Evolutionary conservation across 306 rosid species (phyloP), one percentile per base, ranked within the genome.

Genomic region (Cucurbita pepo): DNA sequence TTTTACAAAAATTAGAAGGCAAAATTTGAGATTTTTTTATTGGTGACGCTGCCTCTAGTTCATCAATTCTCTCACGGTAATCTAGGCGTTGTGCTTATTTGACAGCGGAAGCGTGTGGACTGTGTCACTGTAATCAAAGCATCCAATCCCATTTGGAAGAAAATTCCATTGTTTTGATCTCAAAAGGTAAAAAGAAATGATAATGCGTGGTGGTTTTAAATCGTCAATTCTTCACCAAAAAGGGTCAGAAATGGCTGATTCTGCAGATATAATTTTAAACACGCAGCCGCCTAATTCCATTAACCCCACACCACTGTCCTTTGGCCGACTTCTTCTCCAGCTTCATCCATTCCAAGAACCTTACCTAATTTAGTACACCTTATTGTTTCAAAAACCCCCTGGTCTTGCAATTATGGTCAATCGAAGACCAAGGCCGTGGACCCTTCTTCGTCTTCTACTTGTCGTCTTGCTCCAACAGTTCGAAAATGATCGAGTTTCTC

Each of bases 21-120:
- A 14, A 45, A 5, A 50, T 14, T 50, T 7, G 15, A 14, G 54
- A 11, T 5, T 22, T 64, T 64, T 64, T 64, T 7, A 64, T 41
- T 38, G 51, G 48, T 63, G 69, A 63, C 9, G 15, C 2, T 11
- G 18, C 19, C 3, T 19, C 22, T 22, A 18, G 1, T 67, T 67
- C 41, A 67, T 15, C 56, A 22, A 51, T 48, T 13, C 22, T 13
- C 22, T 48, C 22, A 14, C 57, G 22, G 13, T 48, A 69, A 69
- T 69, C 73, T 14, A 69, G 73, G 73, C 73, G 73, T 48, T 67
- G 73, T 48, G 1, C 38, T 69, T 22, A 48, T 48, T 69, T 47
- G 56, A 47, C 41, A 69, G 14, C 18, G 10, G 25, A 69, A 22
- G 34, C 57, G 73, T 14, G 73, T 47, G 14, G 73, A 69, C 56